Evolutionary conservation across 306 rosid species (phyloP), one percentile per base, ranked within the genome.

Genomic region (Malus orientalis): DNA sequence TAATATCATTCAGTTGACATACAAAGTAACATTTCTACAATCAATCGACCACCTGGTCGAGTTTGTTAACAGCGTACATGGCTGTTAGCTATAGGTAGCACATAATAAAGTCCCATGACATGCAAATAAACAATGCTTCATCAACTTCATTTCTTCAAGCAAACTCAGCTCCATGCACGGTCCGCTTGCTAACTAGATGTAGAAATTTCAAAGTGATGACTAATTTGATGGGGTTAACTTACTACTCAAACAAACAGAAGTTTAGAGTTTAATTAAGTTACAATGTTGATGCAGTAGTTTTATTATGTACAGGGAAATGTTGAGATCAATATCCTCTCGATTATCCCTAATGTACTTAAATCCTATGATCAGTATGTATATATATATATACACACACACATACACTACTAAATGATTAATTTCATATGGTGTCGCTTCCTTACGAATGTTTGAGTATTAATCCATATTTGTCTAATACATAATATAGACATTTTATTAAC

Each of bases 301-400:
- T 77, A 83, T 84, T 78, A 89, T 91, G 87, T 91, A 86, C 93
- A 89, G 64, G 74, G 87, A 86, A 73, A 87, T 71, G 71, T 62
- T 67, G 73, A 83, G 33, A 65, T 27, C 42, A 42, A 68, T 40
- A 74, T n/a, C 53, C 67, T 36, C 69, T 55, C 54, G 70, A 3
- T 15, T 38, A 58, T 79, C 20, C 84, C 74, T 74, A 29, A 15
- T 47, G 45, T 75, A 40, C 45, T 62, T 66, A 1, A 66, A 66
- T 33, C 49, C 70, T 66, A 36, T 19, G 70, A 66, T 66, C 70
- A 11, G 29, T 20, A 20, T 66, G 11, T 63, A 63, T 55, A 63
- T 55, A 55, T 23, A 60, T 8, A 25, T 25, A 25, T 25, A 25
- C 25, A 25, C 25, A 25, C 25, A 25, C 25, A 25, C 25, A 25